Evolutionary conservation across 1,284 basidiomycete species (phyloP), one percentile per base, ranked within the genome.

Genomic region (Waitea zeae): DNA sequence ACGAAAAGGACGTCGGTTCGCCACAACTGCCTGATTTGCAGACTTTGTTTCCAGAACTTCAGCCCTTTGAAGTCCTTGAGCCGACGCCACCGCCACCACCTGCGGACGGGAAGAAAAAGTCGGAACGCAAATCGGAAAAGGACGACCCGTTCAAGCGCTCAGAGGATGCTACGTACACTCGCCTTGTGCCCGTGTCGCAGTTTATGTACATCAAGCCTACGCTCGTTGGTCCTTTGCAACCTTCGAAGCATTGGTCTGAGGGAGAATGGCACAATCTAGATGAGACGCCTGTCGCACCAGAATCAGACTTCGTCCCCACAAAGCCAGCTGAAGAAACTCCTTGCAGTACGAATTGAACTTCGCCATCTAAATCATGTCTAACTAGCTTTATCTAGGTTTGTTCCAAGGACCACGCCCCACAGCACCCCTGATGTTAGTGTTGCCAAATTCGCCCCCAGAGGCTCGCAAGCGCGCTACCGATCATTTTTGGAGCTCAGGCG

Each of bases 401-500:
- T 68, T 12, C 49, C 54, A 4, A 45, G 45, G 32, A 37, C 40
- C 30, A 43, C 51, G 20, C 45, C 41, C 24, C 34, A 37, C 17
- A 46, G 49, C 12, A 53, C 50, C 14, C 36, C 40, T 4, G 22
- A 7, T n/a, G 7, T 40, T 41, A 32, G 45, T 44, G 37, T 47
- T 40, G 41, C 60, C 45, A 24, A 49, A 41, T 38, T 51, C 43
- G 28, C 51, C 51, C 3, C 52, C 52, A 32, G 57, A 64, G 47
- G 49, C 55, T 36, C 61, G 69, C 36, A 63, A 64, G 42, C 63
- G 73, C 26, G 53, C 56, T 2, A 51, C 62, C 5, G 69, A 81
- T 9, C 66, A 79, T 26, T 55, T 70, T 9, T 97, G 92, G 92
- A 78, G 62, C 2, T 46, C 66, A 1, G 63, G 68, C 30, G 92